phyloP scores from a whole-genome alignment of 148 eudicot genomes.

The Camellia sinensis region DNA sequence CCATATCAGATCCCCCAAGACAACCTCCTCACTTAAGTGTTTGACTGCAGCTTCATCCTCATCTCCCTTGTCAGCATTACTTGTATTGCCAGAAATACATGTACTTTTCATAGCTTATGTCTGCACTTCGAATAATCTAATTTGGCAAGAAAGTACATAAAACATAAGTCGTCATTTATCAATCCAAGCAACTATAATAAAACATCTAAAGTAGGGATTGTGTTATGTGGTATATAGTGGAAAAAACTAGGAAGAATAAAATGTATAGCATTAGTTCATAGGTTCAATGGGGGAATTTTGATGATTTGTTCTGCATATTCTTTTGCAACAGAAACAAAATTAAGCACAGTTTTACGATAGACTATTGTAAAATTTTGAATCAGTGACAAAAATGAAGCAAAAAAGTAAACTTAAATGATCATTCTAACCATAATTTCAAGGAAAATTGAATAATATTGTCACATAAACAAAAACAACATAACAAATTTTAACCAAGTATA shows the following conservation, averaged over 20 bases:
- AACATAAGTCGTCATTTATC: not conserved
- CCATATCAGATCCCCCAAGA: constrained; percentile 57
- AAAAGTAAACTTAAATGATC: too few species aligned
- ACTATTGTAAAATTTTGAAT: not conserved
- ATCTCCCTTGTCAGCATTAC: constrained; percentile 21
- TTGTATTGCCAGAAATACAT: constrained; percentile 10
- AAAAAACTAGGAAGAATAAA: not conserved
- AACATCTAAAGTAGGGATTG: not conserved
- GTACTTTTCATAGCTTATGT: constrained; percentile 33
- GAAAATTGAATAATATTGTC: too few species aligned
- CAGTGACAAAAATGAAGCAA: too few species aligned
- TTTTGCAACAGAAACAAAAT: too few species aligned
- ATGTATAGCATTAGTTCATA: not conserved
- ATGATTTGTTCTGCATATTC: not conserved
- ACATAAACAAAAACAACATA: too few species aligned
- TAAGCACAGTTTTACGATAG: not conserved
- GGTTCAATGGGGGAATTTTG: not conserved
- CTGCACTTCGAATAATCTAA: constrained; percentile 8
- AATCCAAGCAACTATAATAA: not conserved
- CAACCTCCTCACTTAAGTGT: constrained; percentile 13
- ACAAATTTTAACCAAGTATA: too few species aligned
- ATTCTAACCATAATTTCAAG: too few species aligned
- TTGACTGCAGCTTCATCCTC: constrained; percentile 19
- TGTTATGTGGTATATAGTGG: not conserved
- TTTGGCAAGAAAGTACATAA: not conserved